Percentiles rank a stretch among this genome's conserved stretches.
Evolutionary conservation across 2,329 filamentous ascomycete species (phyloP).

Genomic region (Cladosporium sp.): DNA sequence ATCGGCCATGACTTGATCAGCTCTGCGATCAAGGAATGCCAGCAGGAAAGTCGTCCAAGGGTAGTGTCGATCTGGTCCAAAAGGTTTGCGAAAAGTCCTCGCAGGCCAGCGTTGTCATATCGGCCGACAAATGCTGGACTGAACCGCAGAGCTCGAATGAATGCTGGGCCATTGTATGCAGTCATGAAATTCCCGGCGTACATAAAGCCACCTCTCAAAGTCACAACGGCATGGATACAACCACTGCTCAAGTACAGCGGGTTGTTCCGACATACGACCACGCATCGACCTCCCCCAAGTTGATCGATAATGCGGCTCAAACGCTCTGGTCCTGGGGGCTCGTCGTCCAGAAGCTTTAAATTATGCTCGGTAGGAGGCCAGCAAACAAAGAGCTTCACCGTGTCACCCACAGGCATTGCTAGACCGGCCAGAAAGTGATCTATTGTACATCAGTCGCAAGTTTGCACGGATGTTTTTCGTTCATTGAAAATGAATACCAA

Average conservation of each 20-base stretch:
- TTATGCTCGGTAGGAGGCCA: constrained; percentile 16
- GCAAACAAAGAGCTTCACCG: constrained; percentile 16
- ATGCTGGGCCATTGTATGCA: constrained; percentile 9
- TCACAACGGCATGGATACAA: constrained; percentile 14
- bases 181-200: constrained; percentile 16
- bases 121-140: constrained; percentile 14
- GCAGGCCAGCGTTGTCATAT: constrained; percentile 9
- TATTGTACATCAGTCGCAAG: constrained; percentile 8
- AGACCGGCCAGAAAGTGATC: constrained; percentile 16
- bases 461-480: constrained; percentile 4
- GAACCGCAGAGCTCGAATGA: constrained; percentile 15
- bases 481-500: constrained; percentile 11
- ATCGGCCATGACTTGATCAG: constrained; percentile 12
- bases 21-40: constrained; percentile 13
- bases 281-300: constrained; percentile 3
- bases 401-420: constrained; percentile 13
- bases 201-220: constrained; percentile 14
- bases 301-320: constrained; percentile 9
- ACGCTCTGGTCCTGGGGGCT: constrained; percentile 14
- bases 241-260: constrained; percentile 14
- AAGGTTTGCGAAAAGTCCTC: constrained; percentile 16
- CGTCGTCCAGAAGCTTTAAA: constrained; percentile 14
- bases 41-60: constrained; percentile 13
- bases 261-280: constrained; percentile 12
- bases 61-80: constrained; percentile 13